A percentile compares a stretch with the other conserved stretches of the same genome.
Evolutionary conservation across 1,284 basidiomycete species (phyloP).

Genomic region (Flammula alnicola): DNA sequence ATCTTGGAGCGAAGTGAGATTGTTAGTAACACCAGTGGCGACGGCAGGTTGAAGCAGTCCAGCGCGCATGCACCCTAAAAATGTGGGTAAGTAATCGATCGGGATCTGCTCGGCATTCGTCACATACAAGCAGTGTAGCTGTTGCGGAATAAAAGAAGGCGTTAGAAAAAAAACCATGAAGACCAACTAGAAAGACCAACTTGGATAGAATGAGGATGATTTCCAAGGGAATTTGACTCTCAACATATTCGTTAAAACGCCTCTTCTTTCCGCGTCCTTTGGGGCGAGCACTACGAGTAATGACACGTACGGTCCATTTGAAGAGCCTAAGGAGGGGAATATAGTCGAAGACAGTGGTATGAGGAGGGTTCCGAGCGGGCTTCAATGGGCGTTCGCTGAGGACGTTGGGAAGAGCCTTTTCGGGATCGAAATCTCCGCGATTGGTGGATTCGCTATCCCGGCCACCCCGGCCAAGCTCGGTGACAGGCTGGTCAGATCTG

Average conservation of each 20-base stretch:
- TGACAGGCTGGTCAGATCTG: constrained; percentile 19
- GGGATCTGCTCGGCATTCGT: background rate
- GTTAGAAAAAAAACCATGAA: no score
- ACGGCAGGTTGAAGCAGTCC: constrained; percentile 54
- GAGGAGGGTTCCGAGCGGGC: constrained; percentile 60
- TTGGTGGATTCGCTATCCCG: constrained; percentile 1
- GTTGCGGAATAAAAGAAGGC: background rate
- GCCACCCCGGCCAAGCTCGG: constrained; percentile 22
- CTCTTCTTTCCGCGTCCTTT: constrained; percentile 34
- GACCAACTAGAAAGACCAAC: constrained; percentile 28
- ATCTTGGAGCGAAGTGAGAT: constrained; percentile 56
- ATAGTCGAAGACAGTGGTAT: constrained; percentile 53
- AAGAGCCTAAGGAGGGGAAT: constrained; percentile 62
- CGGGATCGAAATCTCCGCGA: constrained; percentile 52
- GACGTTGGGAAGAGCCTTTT: constrained; percentile 55
- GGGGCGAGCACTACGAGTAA: constrained; percentile 34
- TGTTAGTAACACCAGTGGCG: constrained; percentile 52
- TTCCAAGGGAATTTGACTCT: constrained; percentile 70
- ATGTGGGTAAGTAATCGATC: constrained; percentile 7
- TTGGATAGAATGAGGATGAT: constrained; percentile 59
- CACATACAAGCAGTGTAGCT: constrained; percentile 55
- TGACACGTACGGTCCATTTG: constrained; percentile 45
- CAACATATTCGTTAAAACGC: constrained; percentile 46
- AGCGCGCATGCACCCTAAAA: constrained; percentile 46
- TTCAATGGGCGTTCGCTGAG: constrained; percentile 50